Evolutionary conservation across 768 basidiomycete species (phyloP), one percentile per base, ranked within the genome.

Genomic region (Termitomyces sp.): DNA sequence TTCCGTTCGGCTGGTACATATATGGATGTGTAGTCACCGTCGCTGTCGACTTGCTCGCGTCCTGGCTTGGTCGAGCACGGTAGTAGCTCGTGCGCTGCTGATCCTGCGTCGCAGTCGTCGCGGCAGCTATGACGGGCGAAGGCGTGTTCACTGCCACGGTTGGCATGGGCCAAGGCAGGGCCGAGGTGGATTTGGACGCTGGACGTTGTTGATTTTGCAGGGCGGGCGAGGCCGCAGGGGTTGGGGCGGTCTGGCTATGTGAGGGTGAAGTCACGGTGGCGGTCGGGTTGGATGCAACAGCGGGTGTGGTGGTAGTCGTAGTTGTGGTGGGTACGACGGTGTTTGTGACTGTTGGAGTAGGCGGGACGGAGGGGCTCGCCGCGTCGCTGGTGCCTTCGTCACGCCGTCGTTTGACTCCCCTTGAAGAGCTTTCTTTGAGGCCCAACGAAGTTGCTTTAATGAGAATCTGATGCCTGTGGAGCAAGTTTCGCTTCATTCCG

Each of bases 381-480:
- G 64, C 58, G 16, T 72, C 72, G 2, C 78, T 74, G 24, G 71
- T 65, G 46, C 80, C 81, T 43, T 83, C 79, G 43, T 62, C 65
- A 13, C 65, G 62, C 45, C 82, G 76, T 50, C 85, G 79, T 62
- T 87, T 87, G 27, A 76, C 74, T 6, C 65, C 65, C 27, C 65
- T 46, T 9, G 65, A 60, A 1, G 88, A 84, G 61, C 87, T 89
- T 63, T 88, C 88, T 69, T 92, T 92, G 48, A 93, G 75, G 10
- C 88, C 87, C 18, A 93, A 70, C n/a, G 80, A 74, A 1, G 88
- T 93, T 2, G 90, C 91, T 71, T 91, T 92, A 59, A 91, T 82
- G 34, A 92, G 74, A 55, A 93, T 91, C 68, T 93, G 91, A 64
- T 91, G 89, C 66, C 91, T 93, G n/a, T 10, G 27, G 24, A 20